These are phyloP conservation scores for Fulvia fulva DNA, from an alignment of 2,329 filamentous ascomycete species.

Conservation along the genomic window DNA sequence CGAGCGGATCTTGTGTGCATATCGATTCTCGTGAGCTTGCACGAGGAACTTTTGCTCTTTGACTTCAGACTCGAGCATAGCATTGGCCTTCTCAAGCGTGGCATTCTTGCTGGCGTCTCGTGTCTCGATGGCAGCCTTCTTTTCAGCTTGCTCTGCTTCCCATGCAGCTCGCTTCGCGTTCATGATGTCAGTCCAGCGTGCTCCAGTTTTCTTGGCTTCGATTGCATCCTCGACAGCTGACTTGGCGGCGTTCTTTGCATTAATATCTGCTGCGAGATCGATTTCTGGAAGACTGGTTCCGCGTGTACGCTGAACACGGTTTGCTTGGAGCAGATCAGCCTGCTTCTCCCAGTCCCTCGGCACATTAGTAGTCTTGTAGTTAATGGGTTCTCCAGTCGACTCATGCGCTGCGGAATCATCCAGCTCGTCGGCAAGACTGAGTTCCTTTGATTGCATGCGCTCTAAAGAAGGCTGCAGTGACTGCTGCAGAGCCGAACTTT, in stretches of 20 bases:
- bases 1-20: constrained; percentile 22
- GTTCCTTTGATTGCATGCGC: constrained; percentile 27
- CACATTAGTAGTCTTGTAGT: constrained; percentile 15
- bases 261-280: background rate
- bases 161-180: constrained; percentile 19
- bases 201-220: constrained; percentile 1
- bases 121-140: constrained; percentile 13
- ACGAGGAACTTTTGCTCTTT: constrained; percentile 28
- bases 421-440: constrained; percentile 15
- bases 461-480: constrained; percentile 25
- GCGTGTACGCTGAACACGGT: constrained; percentile 26
- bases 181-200: constrained; percentile 28
- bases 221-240: background rate
- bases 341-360: constrained; percentile 27
- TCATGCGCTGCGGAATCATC: constrained; percentile 33
- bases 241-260: background rate
- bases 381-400: constrained; percentile 26
- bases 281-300: background rate
- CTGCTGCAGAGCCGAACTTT: background rate
- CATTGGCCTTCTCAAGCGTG: constrained; percentile 25
- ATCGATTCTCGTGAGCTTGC: constrained; percentile 20
- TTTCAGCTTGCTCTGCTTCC: constrained; percentile 13
- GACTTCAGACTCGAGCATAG: constrained; percentile 25
- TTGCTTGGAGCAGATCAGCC: constrained; percentile 27
- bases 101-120: constrained; percentile 17